Evolutionary conservation across 257 asterid species (phyloP).

Genomic region (Ophiorrhiza pumila): DNA sequence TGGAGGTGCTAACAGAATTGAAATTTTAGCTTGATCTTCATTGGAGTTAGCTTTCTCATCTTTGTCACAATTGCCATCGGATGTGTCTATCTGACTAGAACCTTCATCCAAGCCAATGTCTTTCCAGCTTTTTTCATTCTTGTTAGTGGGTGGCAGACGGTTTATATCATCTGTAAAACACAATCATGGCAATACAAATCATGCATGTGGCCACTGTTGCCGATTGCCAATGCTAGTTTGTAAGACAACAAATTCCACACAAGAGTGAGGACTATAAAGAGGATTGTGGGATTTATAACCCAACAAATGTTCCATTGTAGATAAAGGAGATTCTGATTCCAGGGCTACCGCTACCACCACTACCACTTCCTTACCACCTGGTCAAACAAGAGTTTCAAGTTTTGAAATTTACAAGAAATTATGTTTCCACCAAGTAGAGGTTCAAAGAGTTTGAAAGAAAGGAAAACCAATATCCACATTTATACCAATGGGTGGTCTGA

Average conservation of each 20-base stretch:
- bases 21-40: background rate
- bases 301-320: background rate
- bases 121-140: conserved; percentile 21
- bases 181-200: background rate
- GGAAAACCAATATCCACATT: background rate
- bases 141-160: background rate
- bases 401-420: background rate
- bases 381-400: background rate
- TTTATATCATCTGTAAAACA: conserved; percentile 1
- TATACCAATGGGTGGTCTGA: background rate
- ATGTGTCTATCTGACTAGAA: background rate
- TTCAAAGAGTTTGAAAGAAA: background rate
- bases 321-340: background rate
- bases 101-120: conserved; percentile 24
- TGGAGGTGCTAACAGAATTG: background rate
- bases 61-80: background rate
- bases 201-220: background rate
- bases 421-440: background rate
- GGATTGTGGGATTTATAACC: background rate
- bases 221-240: background rate
- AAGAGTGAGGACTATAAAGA: background rate
- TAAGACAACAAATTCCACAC: background rate
- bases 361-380: background rate
- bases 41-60: background rate
- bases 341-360: too few species aligned